Base-by-base conservation (phyloP, 768 basidiomycete species). In the Termitomyces titanicus region DNA sequence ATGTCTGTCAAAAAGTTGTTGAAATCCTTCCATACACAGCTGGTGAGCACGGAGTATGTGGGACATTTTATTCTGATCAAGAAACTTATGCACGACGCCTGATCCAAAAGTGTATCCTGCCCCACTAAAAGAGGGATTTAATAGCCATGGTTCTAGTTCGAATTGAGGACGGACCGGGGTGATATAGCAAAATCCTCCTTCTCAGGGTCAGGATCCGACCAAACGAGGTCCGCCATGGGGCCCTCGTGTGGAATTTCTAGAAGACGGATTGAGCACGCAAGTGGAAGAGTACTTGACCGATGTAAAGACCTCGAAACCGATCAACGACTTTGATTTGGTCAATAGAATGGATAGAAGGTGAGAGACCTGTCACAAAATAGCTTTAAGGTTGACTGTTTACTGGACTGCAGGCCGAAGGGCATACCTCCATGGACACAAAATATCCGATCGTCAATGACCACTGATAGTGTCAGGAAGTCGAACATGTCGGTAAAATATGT, bases 401-500 rank as follows among this genome's bases (percentile, higher is more conserved):
- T 44, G 49, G 52, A 49, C 47, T 59, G 53, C 38, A 48, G 43
- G 33, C 29, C 42, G 24, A 34, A 25, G 34, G 44, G 70, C 78
- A 53, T 63, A 93, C 96, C 96, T 64, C 97, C 97, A 63, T 99
- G 97, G 10, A 99, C 96, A 64, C 97, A 99, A 71, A 99, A 98
- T 80, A 99, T 98, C 66, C 87, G 88, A 76, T 99, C 94, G 74
- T 99, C 97, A 64, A 99, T 98, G 58, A 99, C 97, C 54, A 96
- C 95, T 33, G 92, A 94, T 54, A 99, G 78, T 11, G 97, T 98
- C 62, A 99, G 74, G 76, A 94, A 99, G 77, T 99, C 97, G 72
- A 99, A 99, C 96, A 99, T 97, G 74, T 99, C 97, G 56, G 97
- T 99, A 66, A 99, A 98, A 72, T 98, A 98, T 25, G 93, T 94